Conservation (phyloP, 805 yeast species). For the Candida sonorensis region DNA sequence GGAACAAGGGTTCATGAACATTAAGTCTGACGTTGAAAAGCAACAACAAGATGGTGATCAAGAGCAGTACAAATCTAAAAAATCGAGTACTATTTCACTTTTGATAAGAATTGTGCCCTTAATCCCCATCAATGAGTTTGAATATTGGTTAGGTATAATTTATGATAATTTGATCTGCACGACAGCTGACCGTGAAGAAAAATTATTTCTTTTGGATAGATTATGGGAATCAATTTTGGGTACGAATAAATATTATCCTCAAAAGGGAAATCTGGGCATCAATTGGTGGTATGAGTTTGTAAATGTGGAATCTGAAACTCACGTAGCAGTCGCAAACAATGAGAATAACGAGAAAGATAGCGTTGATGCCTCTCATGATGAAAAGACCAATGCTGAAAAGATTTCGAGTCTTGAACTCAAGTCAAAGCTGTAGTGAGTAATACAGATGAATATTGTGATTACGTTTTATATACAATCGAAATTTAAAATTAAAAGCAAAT, state of each 20-base stretch:
- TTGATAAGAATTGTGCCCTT: conserved; percentile 49
- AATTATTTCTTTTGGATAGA: conserved; percentile 29
- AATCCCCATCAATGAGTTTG: conserved; percentile 35
- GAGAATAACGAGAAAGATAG: too few species aligned
- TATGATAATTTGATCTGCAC: conserved; percentile 29
- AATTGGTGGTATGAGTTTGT: conserved; percentile 56
- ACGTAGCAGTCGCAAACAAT: neutral
- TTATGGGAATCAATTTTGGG: conserved; percentile 44
- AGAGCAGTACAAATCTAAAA: conserved; percentile 20
- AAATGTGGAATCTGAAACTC: conserved; percentile 10
- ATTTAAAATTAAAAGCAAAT: too few species aligned
- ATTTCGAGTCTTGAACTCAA: too few species aligned
- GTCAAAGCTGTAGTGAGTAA: too few species aligned
- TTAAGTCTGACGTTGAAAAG: conserved; percentile 4
- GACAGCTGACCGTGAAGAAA: conserved; percentile 26
- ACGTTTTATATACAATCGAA: too few species aligned
- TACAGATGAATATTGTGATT: too few species aligned
- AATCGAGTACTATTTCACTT: conserved; percentile 42
- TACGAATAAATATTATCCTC: conserved; percentile 51
- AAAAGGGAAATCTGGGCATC: conserved; percentile 47
- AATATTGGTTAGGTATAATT: conserved; percentile 40
- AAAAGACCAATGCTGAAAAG: too few species aligned
- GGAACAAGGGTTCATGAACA: conserved; percentile 4
- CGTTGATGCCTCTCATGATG: too few species aligned
- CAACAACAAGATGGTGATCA: conserved; percentile 10